Percentiles rank a stretch among this genome's conserved stretches.
Conservation (phyloP, 257 asterid species). For the Plantago ovata region DNA sequence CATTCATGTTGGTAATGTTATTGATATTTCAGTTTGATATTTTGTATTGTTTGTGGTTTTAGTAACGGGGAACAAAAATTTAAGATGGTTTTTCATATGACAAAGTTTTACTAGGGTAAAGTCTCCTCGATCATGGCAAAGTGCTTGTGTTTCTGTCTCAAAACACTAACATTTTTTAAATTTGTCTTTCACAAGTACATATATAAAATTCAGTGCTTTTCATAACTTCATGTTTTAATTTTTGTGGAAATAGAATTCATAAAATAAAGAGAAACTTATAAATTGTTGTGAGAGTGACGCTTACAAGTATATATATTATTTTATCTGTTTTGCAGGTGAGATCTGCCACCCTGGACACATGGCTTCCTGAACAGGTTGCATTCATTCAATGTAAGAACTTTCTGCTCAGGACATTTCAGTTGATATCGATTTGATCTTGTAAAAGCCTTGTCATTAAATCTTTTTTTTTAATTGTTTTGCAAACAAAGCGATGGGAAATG, state of each 20-base stretch:
- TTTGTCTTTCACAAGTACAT: too few relatives aligned
- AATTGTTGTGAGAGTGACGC: neutral
- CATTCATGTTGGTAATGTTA: too few relatives aligned
- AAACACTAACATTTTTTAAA: too few relatives aligned
- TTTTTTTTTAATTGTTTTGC: conserved; percentile 19
- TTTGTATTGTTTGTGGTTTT: too few relatives aligned
- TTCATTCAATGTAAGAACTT: conserved; percentile 83
- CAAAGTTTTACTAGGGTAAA: too few relatives aligned
- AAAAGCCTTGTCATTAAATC: neutral
- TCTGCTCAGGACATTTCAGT: conserved; percentile 11
- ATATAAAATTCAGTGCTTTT: too few relatives aligned
- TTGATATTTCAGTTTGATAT: too few relatives aligned
- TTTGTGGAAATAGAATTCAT: neutral
- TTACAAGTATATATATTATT: neutral
- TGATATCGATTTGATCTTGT: conserved; percentile 8
- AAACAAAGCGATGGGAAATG: conserved; percentile 88
- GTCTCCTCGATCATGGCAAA: too few relatives aligned
- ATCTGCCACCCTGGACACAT: conserved; percentile 98
- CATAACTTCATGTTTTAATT: neutral
- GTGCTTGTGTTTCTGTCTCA: too few relatives aligned
- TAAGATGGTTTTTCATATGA: too few relatives aligned
- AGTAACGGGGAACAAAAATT: too few relatives aligned
- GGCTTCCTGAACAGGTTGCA: conserved; percentile 99
- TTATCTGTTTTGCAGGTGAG: conserved; percentile 59
- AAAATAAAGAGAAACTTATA: neutral